These are phyloP conservation scores for Fusarium phyllophilum DNA, from an alignment of 2,329 filamentous ascomycete genomes.

Conservation along the genomic window DNA sequence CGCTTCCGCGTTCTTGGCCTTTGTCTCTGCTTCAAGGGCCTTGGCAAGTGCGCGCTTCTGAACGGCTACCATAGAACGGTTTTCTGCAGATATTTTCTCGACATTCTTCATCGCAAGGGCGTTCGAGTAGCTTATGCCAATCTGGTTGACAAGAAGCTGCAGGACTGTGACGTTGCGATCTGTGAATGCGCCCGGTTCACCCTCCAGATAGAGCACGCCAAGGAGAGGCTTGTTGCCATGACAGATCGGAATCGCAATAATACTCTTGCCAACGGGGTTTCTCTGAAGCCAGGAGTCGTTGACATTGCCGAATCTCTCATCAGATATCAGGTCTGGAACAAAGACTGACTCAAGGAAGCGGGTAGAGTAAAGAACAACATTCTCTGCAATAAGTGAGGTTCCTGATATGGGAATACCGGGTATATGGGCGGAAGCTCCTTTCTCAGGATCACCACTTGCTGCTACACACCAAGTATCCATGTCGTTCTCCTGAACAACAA, in stretches of 20 bases:
- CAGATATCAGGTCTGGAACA: conserved; percentile 75
- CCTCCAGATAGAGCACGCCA: conserved; percentile 80
- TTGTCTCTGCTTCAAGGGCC: conserved; percentile 77
- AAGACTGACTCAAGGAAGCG: conserved; percentile 81
- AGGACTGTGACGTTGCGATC: conserved; percentile 75
- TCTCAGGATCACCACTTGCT: conserved; percentile 77
- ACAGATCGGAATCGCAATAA: conserved; percentile 83
- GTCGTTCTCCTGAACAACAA: conserved; percentile 76
- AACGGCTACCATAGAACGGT: conserved; percentile 79
- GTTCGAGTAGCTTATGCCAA: conserved; percentile 77
- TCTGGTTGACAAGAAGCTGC: conserved; percentile 80
- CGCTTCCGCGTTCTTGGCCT: conserved; percentile 80
- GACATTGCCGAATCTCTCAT: conserved; percentile 83
- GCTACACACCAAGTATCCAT: conserved; percentile 75
- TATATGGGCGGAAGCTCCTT: conserved; percentile 72
- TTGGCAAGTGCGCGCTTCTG: conserved; percentile 79
- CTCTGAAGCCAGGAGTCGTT: conserved; percentile 73
- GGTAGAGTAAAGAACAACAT: conserved; percentile 80
- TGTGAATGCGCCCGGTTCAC: conserved; percentile 79
- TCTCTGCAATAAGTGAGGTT: conserved; percentile 77
- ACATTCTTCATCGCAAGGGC: conserved; percentile 75
- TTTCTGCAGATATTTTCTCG: conserved; percentile 81
- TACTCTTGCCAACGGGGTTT: conserved; percentile 76
- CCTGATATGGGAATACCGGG: conserved; percentile 72
- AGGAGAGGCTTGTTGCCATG: conserved; percentile 77